Evolutionary conservation across 1,139 yeast species (phyloP).

Genomic region (Debaryomycetaceae sp.): DNA sequence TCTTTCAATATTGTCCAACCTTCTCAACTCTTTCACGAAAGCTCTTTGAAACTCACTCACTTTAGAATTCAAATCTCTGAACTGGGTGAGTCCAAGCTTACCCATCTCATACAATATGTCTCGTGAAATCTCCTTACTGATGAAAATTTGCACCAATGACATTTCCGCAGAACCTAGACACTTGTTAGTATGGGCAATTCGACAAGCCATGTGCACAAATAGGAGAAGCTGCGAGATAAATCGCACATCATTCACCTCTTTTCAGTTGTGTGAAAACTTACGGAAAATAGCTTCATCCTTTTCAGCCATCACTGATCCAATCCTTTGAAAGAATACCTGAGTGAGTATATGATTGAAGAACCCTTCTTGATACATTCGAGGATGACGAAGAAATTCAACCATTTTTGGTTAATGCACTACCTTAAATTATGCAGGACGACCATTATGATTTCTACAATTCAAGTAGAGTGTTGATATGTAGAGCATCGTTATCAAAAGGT

Average conservation of each 20-base stretch:
- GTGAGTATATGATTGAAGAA: neutral
- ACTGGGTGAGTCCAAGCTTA: slow-evolving; percentile 59
- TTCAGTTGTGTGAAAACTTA: slow-evolving; percentile 19
- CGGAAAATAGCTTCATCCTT: slow-evolving; percentile 73
- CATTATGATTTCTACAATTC: no score
- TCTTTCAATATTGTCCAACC: slow-evolving; percentile 65
- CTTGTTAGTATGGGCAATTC: slow-evolving; percentile 10
- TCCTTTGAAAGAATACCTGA: neutral
- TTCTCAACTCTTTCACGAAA: slow-evolving; percentile 65
- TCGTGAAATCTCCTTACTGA: slow-evolving; percentile 67
- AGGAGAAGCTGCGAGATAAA: neutral
- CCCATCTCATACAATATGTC: slow-evolving; percentile 66
- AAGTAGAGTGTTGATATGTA: no score
- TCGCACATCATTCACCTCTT: neutral
- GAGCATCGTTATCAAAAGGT: no score
- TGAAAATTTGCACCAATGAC: slow-evolving; percentile 71
- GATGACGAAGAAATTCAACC: neutral
- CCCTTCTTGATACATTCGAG: neutral
- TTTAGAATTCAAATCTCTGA: slow-evolving; percentile 65
- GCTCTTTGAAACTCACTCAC: slow-evolving; percentile 71
- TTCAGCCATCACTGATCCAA: slow-evolving; percentile 14
- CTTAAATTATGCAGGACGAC: neutral
- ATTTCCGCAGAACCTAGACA: slow-evolving; percentile 64
- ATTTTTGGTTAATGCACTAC: neutral
- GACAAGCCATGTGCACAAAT: neutral